phyloP scores from a whole-genome alignment of 139 green algal genomes.

The Asterochloris erici region DNA sequence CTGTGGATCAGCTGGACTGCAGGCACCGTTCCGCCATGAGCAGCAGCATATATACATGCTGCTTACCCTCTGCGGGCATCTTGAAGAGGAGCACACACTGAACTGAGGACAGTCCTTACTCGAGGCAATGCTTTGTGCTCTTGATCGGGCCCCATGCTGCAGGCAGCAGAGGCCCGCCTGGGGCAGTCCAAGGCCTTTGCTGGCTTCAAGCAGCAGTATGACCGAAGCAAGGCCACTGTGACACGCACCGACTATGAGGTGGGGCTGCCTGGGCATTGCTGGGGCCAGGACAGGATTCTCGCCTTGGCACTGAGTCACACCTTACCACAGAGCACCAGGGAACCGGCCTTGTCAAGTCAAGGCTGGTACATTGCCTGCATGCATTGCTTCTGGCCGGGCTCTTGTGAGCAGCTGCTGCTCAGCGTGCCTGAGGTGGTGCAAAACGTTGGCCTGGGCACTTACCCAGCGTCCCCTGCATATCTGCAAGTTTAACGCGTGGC shows the following conservation, averaged over 20 bases:
- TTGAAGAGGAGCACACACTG: too few species aligned
- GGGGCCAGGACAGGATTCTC: not conserved
- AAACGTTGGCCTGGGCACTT: not conserved
- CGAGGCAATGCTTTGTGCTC: too few species aligned
- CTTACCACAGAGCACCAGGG: not conserved
- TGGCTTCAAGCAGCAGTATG: conserved; percentile 58
- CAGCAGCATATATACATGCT: too few species aligned
- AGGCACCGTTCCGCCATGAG: too few species aligned
- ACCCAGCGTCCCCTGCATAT: not conserved
- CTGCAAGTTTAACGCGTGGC: not conserved
- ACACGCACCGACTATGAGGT: conserved; percentile 53
- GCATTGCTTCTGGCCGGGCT: too few species aligned
- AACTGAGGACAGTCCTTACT: too few species aligned
- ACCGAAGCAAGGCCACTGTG: conserved; percentile 51
- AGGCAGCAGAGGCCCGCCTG: conserved; percentile 16
- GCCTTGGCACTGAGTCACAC: not conserved
- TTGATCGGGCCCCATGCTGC: too few species aligned
- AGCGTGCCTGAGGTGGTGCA: not conserved
- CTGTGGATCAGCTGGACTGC: too few species aligned
- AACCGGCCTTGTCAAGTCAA: not conserved
- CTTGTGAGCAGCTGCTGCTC: not conserved
- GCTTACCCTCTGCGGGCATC: too few species aligned
- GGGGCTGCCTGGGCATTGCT: not conserved
- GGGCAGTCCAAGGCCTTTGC: conserved; percentile 31
- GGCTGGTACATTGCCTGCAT: not conserved